Conservation (phyloP, 2,329 filamentous ascomycete species). For the Fusarium tjaetaba region DNA sequence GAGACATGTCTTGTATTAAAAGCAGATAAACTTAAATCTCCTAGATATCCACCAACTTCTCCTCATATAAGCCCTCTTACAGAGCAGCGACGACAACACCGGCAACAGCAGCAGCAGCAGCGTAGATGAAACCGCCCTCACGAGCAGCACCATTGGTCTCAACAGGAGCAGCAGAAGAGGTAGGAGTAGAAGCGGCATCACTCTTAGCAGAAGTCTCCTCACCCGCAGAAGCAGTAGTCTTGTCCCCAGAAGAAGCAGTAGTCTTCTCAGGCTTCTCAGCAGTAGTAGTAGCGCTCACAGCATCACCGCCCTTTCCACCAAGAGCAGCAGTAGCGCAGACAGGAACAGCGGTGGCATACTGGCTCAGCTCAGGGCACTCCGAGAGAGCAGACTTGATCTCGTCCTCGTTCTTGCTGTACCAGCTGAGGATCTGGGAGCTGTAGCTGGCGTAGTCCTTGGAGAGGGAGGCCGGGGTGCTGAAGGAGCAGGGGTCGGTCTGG, state of each 20-base stretch:
- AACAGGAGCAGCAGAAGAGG: not conserved
- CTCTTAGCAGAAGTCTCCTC: not conserved
- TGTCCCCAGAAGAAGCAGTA: not conserved
- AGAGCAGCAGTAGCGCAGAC: constrained; percentile 36
- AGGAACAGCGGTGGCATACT: constrained; percentile 32
- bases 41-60: not conserved
- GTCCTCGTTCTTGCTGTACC: constrained; percentile 45
- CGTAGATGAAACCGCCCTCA: constrained; percentile 44
- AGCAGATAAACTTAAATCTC: constrained; percentile 12
- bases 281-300: constrained; percentile 1
- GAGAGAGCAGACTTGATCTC: constrained; percentile 40
- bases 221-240: not conserved
- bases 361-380: constrained; percentile 42
- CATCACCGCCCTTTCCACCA: not conserved
- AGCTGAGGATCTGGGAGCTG: constrained; percentile 44
- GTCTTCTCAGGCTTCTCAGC: constrained; percentile 16
- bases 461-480: constrained; percentile 46
- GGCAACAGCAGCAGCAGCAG: constrained; percentile 45
- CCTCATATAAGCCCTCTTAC: constrained; percentile 28
- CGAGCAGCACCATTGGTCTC: constrained; percentile 37
- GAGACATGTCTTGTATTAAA: constrained; percentile 20
- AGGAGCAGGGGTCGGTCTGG: constrained; percentile 47
- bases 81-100: constrained; percentile 45
- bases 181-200: no score
- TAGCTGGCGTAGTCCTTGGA: constrained; percentile 47